Conservation (phyloP, 2,329 filamentous ascomycete genomes). For the Hypoxylon sp. region DNA sequence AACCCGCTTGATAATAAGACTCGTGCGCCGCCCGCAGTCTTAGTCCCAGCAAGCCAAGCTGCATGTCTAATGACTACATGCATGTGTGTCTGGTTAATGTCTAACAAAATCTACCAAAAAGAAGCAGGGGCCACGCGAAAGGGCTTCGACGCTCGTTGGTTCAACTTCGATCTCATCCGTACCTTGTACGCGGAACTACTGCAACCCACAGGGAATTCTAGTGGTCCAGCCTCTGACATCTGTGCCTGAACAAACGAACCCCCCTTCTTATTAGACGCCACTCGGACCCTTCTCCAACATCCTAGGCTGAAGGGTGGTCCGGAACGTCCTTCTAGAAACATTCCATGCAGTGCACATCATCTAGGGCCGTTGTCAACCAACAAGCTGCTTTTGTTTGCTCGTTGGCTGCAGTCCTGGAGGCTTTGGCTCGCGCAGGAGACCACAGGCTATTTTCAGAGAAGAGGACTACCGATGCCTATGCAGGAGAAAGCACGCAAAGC, state of each 20-base stretch:
- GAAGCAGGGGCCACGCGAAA: conserved; percentile 19
- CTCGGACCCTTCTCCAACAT: conserved; percentile 21
- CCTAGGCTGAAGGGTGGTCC: conserved; percentile 34
- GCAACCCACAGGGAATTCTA: conserved; percentile 16
- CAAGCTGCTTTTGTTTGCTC: conserved; percentile 25
- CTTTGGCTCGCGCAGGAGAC: conserved; percentile 28
- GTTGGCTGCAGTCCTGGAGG: too few relatives aligned
- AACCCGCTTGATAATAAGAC: conserved; percentile 23
- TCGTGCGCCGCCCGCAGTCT: conserved; percentile 29
- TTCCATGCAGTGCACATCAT: conserved; percentile 48
- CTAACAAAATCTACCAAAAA: conserved; percentile 25
- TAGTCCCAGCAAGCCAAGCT: conserved; percentile 13
- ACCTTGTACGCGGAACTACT: conserved; percentile 9
- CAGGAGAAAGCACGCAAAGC: conserved; percentile 22
- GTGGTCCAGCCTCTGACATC: conserved; percentile 24
- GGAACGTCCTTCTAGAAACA: conserved; percentile 47
- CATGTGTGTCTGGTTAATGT: conserved; percentile 6
- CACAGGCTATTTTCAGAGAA: conserved; percentile 26
- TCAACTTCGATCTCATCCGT: conserved; percentile 28
- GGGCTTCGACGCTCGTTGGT: conserved; percentile 25
- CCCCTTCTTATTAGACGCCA: conserved; percentile 15
- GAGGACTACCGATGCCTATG: conserved; percentile 33
- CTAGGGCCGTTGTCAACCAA: conserved; percentile 24
- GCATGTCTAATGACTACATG: conserved; percentile 1
- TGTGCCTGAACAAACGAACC: conserved; percentile 8